Evolutionary conservation across 2,329 filamentous ascomycete species (phyloP), one percentile per base, ranked within the genome.

Genomic region (Gnomoniopsis sp.): DNA sequence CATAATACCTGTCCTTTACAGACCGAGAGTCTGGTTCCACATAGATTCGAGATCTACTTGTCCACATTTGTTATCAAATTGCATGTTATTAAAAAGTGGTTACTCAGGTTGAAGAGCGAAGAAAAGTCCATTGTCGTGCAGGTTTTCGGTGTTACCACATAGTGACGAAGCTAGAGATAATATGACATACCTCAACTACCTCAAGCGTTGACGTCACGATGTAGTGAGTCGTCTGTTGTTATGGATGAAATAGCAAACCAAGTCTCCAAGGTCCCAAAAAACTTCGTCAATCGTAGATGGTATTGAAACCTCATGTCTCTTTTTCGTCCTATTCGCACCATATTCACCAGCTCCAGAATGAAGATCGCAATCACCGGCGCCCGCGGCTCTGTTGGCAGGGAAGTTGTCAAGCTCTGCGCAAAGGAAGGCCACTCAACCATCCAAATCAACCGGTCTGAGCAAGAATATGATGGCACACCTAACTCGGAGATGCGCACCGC

Each of bases 361-460:
- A 76, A 69, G 70, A 75, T 69, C 69, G 75, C 74, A 60, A 77
- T 68, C 67, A 77, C 70, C 54, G 68, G 69, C 60, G 73, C 59
- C 65, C 71, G 68, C 68, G 67, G 72, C 65, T 69, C 64, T 23
- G 69, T 71, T 52, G 69, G 69, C 49, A 60, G 63, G 41, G 65
- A 65, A 22, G 61, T 68, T 21, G 70, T 73, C 49, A 68, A 70
- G 61, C 57, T 68, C 8, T 70, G 67, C 55, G 65, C 70, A 8
- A 61, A 70, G 8, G 65, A 68, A 49, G 71, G 69, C 47, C 68
- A 73, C 60, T 38, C 65, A 15, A 73, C 68, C 3, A 68, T 73
- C 1, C 69, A 74, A 58, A 66, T 75, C 43, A 67, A 75, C 57
- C 68, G 69, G 14, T 69, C 70, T 2, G 62, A 69, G 1, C 62